Evolutionary conservation across 129 eudicot species (phyloP), one percentile per base, ranked within the genome.

Genomic region (Escallonia herrerae): DNA sequence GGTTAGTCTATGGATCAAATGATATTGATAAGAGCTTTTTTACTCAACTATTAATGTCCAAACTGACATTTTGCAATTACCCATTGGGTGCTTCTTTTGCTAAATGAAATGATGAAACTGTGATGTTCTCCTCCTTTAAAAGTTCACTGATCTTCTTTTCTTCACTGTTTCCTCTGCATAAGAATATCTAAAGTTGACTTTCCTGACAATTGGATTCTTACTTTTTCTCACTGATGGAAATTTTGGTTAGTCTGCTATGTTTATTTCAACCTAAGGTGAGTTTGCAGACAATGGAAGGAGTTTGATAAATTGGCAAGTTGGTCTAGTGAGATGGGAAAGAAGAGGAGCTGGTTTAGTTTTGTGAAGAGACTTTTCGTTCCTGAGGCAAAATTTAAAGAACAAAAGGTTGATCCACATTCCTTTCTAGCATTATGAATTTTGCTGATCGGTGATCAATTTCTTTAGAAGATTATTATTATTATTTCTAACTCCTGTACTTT

Each of bases 271-370:
- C 37, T 11, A 68, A 53, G 71, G 61, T 66, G 43, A 58, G n/a
- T 11, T 58, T 46, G 72, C 15, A 69, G 66, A 45, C 51, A 59
- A 46, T 50, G 4, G 2, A 38, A 56, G 57, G 75, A 41, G n/a
- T 15, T 51, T 39, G 37, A 65, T 33, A 11, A 15, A 62, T 48
- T 60, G 48, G n/a, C 44, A 64, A 4, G 46, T 49, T 65, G 48
- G 45, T 64, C 46, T 38, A n/a, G 56, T 58, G 44, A 15, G 8
- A 84, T 90, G 97, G 87, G 86, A 56, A 87, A 87, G 90, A 84
- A 76, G 62, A 76, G 69, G 56, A 39, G 75, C 57, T 90, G 90
- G 93, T 70, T 78, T 74, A 60, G 81, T 50, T 77, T 79, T 60
- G 79, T 87, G 58, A 87, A 80, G 65, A 80, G 84, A 64, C 66